These are phyloP conservation scores for Stephanodiscus minutulus DNA, from an alignment of 108 stramenopile species.

Conservation along the genomic window DNA sequence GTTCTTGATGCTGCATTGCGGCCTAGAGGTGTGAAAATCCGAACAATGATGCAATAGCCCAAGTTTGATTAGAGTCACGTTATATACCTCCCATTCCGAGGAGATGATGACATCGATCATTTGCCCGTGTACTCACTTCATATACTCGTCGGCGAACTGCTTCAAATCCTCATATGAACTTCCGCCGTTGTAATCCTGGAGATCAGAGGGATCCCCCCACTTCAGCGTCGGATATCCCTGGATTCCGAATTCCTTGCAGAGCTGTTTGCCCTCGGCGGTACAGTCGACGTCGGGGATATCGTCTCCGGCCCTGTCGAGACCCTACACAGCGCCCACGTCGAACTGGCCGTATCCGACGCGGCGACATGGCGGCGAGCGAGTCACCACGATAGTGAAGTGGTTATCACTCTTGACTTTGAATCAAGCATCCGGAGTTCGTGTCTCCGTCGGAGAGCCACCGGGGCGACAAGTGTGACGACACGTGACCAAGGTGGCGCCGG, in stretches of 20 bases:
- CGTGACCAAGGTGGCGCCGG: no score
- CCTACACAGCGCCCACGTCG: neutral
- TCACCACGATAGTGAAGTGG: conserved; percentile 87
- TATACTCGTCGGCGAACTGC: conserved; percentile 67
- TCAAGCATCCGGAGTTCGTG: conserved; percentile 80
- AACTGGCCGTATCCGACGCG: conserved; percentile 17
- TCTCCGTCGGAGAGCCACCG: no score
- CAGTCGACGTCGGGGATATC: conserved; percentile 12
- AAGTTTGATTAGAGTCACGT: neutral
- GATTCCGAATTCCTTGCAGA: no score
- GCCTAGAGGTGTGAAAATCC: conserved; percentile 10
- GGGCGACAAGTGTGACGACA: no score
- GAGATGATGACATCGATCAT: neutral
- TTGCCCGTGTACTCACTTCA: conserved; percentile 44
- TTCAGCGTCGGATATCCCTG: conserved; percentile 85
- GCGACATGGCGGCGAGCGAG: no score
- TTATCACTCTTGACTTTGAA: conserved; percentile 88
- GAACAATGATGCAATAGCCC: no score
- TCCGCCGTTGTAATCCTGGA: conserved; percentile 78
- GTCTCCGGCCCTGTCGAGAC: neutral
- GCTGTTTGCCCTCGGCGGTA: neutral
- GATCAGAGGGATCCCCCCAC: conserved; percentile 63
- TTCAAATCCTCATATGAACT: conserved; percentile 65
- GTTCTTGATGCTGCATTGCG: conserved; percentile 54
- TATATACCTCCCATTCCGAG: neutral